These are phyloP conservation scores for Ricinus communis DNA, from an alignment of 345 rosid species.

Conservation along the genomic window DNA sequence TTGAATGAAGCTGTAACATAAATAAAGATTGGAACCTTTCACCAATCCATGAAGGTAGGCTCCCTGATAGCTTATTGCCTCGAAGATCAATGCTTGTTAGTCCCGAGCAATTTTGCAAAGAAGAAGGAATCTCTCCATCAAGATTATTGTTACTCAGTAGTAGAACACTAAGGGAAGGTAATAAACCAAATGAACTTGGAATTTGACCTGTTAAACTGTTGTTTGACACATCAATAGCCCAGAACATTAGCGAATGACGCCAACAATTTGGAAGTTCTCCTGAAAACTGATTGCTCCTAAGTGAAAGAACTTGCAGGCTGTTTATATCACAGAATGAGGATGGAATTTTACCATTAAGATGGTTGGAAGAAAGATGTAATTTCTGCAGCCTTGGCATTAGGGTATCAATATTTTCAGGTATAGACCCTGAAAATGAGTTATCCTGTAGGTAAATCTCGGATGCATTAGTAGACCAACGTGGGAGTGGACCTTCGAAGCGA, in stretches of 20 bases:
- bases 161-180: constrained; percentile 26
- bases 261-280: constrained; percentile 6
- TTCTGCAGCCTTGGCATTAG: constrained; percentile 9
- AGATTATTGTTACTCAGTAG: constrained; percentile 38
- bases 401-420: constrained; percentile 9
- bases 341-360: constrained; percentile 26
- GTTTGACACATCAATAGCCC: constrained; percentile 41
- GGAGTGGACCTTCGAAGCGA: constrained; percentile 49
- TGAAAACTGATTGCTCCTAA: not conserved
- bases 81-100: constrained; percentile 52
- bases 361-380: constrained; percentile 26
- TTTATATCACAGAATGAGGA: constrained; percentile 11
- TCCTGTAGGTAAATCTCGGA: constrained; percentile 39
- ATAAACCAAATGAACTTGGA: constrained; percentile 37
- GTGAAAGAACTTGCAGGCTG: constrained; percentile 10
- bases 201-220: constrained; percentile 46
- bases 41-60: constrained; percentile 40
- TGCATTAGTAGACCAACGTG: constrained; percentile 48
- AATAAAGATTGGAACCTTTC: constrained; percentile 5
- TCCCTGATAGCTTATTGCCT: constrained; percentile 44
- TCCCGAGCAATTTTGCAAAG: constrained; percentile 49
- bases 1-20: constrained; percentile 10
- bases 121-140: constrained; percentile 43
- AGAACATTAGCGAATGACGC: not conserved
- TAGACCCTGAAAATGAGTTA: constrained; percentile 49